A percentile compares a stretch with the other conserved stretches of the same genome.
phyloP scores from a whole-genome alignment of 805 yeast species.

The Saturnispora sekii region DNA sequence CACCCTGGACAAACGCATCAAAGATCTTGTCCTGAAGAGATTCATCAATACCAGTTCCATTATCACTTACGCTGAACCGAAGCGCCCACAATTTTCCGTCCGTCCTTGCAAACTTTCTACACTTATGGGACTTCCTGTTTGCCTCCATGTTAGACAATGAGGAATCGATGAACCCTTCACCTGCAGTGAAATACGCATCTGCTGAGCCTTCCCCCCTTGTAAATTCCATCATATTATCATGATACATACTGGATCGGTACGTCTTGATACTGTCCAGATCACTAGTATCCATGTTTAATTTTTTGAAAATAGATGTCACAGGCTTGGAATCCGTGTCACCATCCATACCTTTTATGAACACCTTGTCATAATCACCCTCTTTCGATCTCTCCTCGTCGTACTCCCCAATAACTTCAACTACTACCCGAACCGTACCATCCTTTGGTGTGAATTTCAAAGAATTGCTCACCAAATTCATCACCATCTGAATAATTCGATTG shows the following conservation, averaged over 20 bases:
- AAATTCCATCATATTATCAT: conserved; percentile 33
- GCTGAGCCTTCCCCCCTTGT: conserved; percentile 22
- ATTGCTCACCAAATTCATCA: conserved; percentile 87
- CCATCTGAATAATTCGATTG: conserved; percentile 80
- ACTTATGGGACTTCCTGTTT: conserved; percentile 11
- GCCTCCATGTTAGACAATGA: conserved; percentile 17
- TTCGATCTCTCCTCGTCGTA: conserved; percentile 49
- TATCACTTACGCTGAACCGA: conserved; percentile 71
- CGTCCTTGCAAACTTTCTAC: conserved; percentile 14
- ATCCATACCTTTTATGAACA: conserved; percentile 29
- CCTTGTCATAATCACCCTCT: conserved; percentile 33
- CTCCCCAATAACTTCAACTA: conserved; percentile 56
- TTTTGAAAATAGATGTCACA: conserved; percentile 5
- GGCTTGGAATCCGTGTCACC: conserved; percentile 10
- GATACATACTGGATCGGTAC: conserved; percentile 26
- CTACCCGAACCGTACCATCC: conserved; percentile 68
- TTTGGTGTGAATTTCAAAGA: conserved; percentile 88
- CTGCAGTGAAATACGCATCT: conserved; percentile 16
- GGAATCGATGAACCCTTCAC: conserved; percentile 9
- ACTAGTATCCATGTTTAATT: not conserved
- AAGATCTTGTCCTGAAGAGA: conserved; percentile 75
- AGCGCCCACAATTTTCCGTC: conserved; percentile 40
- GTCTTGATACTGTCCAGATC: conserved; percentile 20
- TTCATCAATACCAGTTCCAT: conserved; percentile 91
- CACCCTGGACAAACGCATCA: conserved; percentile 97